Conservation (phyloP, 2,329 filamentous ascomycete species). For the Lecanicillium sp. region DNA sequence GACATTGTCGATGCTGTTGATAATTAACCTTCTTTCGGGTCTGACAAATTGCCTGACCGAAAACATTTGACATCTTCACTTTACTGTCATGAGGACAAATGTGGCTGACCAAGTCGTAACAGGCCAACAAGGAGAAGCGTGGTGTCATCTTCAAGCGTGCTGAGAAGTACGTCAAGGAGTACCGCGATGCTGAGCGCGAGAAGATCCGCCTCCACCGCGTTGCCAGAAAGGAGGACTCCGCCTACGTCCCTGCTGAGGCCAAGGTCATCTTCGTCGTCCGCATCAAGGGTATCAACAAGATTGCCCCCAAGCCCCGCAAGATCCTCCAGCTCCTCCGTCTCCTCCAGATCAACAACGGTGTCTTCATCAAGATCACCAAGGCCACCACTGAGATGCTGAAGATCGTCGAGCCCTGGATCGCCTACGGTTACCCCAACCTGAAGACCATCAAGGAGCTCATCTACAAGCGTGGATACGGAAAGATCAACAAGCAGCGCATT, state of each 20-base stretch:
- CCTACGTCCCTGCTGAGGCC: constrained; percentile 89
- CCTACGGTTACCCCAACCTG: constrained; percentile 98
- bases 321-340: constrained; percentile 98
- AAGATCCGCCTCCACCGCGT: constrained; percentile 88
- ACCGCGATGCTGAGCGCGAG: constrained; percentile 96
- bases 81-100: constrained; percentile 6
- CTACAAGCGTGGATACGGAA: constrained; percentile 99
- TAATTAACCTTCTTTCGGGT: constrained; percentile 99
- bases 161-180: constrained; percentile 99
- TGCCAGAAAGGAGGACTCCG: constrained; percentile 85
- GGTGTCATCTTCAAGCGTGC: constrained; percentile 99
- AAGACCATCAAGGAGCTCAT: constrained; percentile 98
- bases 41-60: constrained; percentile 53
- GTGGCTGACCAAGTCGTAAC: constrained; percentile 30
- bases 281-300: constrained; percentile 99
- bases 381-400: constrained; percentile 95
- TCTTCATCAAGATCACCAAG: constrained; percentile 97
- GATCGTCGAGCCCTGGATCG: constrained; percentile 97
- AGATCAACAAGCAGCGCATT: constrained; percentile 96
- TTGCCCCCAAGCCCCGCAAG: constrained; percentile 99
- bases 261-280: constrained; percentile 97
- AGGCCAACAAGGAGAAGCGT: constrained; percentile 99
- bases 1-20: constrained; percentile 97
- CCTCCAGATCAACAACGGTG: constrained; percentile 99
- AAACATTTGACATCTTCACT: constrained; percentile 8